Base-by-base conservation (phyloP, 805 yeast species). In the Ogataea sp. region DNA sequence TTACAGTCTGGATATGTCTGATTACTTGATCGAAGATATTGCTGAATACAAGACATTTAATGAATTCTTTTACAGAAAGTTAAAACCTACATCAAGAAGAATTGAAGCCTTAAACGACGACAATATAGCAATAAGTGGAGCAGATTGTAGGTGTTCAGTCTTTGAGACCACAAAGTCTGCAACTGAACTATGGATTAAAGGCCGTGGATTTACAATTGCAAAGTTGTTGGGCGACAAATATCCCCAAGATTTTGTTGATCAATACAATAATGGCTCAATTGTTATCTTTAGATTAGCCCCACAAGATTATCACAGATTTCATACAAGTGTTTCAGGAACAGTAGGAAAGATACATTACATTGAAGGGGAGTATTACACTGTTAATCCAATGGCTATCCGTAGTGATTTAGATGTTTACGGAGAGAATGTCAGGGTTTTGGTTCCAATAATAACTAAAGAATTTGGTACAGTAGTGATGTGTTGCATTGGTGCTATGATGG, bases 401-500 rank as follows among this genome's bases (percentile, higher is more conserved):
- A 83, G 95, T 2, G 75, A 77, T 10, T 62, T 90, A 40, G 97
- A 90, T 58, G 97, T 90, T 1, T 93, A 77, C 61, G 96, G 97
- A 8, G 97, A 89, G 50, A 90, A 90, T 52, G 79, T 85, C 1
- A 69, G 97, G 30, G 80, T 80, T 4, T 63, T 88, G 2, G 68
- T 89, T 2, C 88, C 95, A 0, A 78, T 90, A 17, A 75, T 83
- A 24, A 76, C 95, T 1, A 67, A 71, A 25, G 65, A 72, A n/a
- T 89, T 86, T 56, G 97, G 97, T 0, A 69, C 73, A 0, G 83
- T 90, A 16, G 64, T 83, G 44, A 70, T 85, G 62, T 75, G 87
- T 18, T 78, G 93, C 6, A 86, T 90, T 4, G 98, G 98, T 27
- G 98, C 98, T 0, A 90, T 93, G 97, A 88, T 90, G 97, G 98